Percentiles rank a stretch among this genome's conserved stretches.
phyloP scores from a whole-genome alignment of 1,139 yeast species.

The Sugiyamaella sp. region DNA sequence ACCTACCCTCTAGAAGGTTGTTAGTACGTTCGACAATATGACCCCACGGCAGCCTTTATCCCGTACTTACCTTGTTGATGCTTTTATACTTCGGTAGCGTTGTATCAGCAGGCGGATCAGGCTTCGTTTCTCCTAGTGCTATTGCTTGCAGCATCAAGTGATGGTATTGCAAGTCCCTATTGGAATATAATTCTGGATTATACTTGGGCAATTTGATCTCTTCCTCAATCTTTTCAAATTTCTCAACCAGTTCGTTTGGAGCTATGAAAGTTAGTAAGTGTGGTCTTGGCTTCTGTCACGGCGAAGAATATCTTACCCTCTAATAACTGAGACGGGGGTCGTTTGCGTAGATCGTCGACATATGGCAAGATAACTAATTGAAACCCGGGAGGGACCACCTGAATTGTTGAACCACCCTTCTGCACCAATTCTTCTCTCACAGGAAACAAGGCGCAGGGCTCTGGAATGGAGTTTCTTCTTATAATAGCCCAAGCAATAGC shows the following conservation, averaged over 20 bases:
- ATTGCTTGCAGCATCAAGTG: conserved; percentile 67
- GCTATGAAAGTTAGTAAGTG: conserved; percentile 27
- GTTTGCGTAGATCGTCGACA: conserved; percentile 43
- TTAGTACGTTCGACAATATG: neutral
- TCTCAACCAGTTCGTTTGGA: conserved; percentile 41
- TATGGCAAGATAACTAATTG: conserved; percentile 45
- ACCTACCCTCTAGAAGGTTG: conserved; percentile 27
- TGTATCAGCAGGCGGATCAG: conserved; percentile 41
- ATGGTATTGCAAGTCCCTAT: conserved; percentile 71
- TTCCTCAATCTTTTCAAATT: conserved; percentile 46
- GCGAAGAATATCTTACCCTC: conserved; percentile 2
- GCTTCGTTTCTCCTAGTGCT: conserved; percentile 62
- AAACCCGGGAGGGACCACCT: conserved; percentile 41
- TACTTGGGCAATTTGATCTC: conserved; percentile 40
- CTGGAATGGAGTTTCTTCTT: conserved; percentile 58
- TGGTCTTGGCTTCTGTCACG: neutral
- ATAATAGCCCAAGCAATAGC: conserved; percentile 76
- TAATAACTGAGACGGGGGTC: conserved; percentile 29
- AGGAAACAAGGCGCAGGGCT: conserved; percentile 63
- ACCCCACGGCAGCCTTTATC: neutral
- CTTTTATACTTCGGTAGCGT: conserved; percentile 43
- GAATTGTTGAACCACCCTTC: conserved; percentile 24
- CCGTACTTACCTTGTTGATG: conserved; percentile 26
- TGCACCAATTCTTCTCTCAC: conserved; percentile 40
- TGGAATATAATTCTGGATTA: conserved; percentile 60